Evolutionary conservation across 208 protist species (phyloP).

Genomic region (Acanthamoeba lenticulata): DNA sequence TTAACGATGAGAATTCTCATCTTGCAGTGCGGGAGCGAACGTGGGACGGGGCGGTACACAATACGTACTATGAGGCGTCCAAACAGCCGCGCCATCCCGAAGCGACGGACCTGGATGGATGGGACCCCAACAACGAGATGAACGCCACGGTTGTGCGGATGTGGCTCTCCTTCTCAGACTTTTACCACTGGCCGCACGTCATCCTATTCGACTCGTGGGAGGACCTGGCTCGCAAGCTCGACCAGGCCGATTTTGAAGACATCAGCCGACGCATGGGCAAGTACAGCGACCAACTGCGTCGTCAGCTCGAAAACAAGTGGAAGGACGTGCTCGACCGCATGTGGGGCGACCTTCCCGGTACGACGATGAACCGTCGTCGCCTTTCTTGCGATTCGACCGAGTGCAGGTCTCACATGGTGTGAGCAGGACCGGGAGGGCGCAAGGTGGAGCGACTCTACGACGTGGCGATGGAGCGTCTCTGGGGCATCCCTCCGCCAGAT

Average conservation of each 20-base stretch:
- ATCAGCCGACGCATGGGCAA: background rate
- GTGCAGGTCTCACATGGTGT: background rate
- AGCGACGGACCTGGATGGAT: background rate
- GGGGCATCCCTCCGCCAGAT: background rate
- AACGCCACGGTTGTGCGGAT: constrained; percentile 10
- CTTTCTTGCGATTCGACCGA: background rate
- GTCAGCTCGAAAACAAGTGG: constrained; percentile 17
- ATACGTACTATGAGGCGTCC: background rate
- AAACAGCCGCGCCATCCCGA: background rate
- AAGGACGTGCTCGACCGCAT: background rate
- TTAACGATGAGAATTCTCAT: background rate
- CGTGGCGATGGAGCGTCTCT: background rate
- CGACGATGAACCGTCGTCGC: background rate
- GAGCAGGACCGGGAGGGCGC: background rate
- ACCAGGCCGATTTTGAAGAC: background rate
- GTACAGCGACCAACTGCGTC: background rate
- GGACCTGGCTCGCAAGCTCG: constrained; percentile 51
- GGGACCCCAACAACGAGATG: constrained; percentile 72
- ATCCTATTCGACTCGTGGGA: constrained; percentile 47
- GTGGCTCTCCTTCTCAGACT: constrained; percentile 72
- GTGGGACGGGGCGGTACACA: background rate
- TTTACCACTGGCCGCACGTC: constrained; percentile 74
- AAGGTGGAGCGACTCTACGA: background rate
- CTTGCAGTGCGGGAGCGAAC: background rate
- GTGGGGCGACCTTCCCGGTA: background rate